Percentiles rank a stretch among this genome's conserved stretches.
phyloP scores from a whole-genome alignment of 306 rosid species.

The Lathyrus aphaca region DNA sequence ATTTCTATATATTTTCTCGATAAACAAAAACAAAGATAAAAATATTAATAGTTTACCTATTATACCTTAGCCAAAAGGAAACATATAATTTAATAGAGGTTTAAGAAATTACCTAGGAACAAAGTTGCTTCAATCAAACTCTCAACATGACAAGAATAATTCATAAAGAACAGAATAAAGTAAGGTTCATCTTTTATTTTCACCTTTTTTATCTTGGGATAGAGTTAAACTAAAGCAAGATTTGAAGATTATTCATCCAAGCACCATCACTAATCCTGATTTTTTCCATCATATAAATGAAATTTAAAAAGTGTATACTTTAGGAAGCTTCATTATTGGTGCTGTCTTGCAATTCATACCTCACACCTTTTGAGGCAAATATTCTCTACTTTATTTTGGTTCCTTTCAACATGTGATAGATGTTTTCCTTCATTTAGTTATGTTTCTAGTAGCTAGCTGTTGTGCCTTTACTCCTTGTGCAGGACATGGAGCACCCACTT shows the following conservation, averaged over 20 bases:
- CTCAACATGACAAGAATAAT: conserved; percentile 29
- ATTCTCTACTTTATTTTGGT: conserved; percentile 41
- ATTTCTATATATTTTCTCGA: not conserved
- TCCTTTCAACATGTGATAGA: conserved; percentile 35
- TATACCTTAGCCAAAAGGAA: conserved; percentile 7
- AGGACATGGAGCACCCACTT: conserved; percentile 24
- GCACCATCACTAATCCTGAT: not conserved
- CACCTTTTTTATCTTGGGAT: not conserved
- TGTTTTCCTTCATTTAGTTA: conserved; percentile 21
- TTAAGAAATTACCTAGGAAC: conserved; percentile 18
- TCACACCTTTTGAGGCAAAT: conserved; percentile 45
- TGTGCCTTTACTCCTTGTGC: conserved; percentile 24
- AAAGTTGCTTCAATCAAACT: conserved; percentile 36
- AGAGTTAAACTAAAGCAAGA: conserved; percentile 7
- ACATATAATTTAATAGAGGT: conserved; percentile 13
- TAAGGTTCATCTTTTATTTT: not conserved
- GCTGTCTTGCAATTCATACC: conserved; percentile 38
- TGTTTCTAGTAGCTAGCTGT: conserved; percentile 19
- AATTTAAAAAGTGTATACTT: conserved; percentile 24
- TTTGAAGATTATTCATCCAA: not conserved
- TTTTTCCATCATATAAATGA: not conserved
- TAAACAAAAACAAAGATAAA: not conserved
- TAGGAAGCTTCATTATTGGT: conserved; percentile 40
- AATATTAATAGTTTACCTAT: not conserved
- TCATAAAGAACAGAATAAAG: conserved; percentile 24